Base-by-base conservation (phyloP, 768 basidiomycete species). In the Heimioporus sp. region DNA sequence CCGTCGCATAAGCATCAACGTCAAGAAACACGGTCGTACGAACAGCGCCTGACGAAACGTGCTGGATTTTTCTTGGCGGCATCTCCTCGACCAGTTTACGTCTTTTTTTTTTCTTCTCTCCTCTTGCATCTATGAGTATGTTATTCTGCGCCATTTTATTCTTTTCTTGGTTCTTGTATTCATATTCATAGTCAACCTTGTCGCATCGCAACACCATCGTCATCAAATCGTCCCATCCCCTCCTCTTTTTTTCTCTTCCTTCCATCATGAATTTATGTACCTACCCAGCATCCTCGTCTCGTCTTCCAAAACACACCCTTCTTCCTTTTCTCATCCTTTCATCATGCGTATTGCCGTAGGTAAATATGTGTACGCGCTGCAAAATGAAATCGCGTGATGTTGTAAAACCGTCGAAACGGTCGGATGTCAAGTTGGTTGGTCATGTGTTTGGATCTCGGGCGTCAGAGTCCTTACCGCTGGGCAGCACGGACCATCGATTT, bases 1-100 rank as follows among this genome's bases (percentile, higher is more conserved):
- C 12, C 66, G 70, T 28, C 72, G 76, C 13, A 64, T 76, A 53
- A 76, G 71, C 51, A 68, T 76, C 51, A 53, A 63, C 38, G 50
- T 73, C 60, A 73, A 69, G 61, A 70, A 68, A 43, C 51, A 53
- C 0, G 30, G 15, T 50, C 49, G 55, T 5, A 28, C 41, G 13
- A 41, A 24, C 32, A 56, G 60, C 13, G 50, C 48, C 10, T 67
- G 46, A 66, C 28, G 30, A 8, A 2, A 7, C 3, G 19, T 5
- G 13, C 30, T 34, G 15, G 31, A 17, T 41, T 42, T 17, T 16
- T 13, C 17, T 28, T 28, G 24, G 32, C 12, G 45, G 24, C 36
- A 28, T 37, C 21, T 9, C n/a, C 24, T 28, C 24, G 7, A 28
- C 5, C 24, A 28, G 24, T 28, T 28, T 28, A 28, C 24, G 1